These are phyloP conservation scores for Xylariomycetidae sp. DNA, from an alignment of 2,329 filamentous ascomycete genomes.

Conservation along the genomic window DNA sequence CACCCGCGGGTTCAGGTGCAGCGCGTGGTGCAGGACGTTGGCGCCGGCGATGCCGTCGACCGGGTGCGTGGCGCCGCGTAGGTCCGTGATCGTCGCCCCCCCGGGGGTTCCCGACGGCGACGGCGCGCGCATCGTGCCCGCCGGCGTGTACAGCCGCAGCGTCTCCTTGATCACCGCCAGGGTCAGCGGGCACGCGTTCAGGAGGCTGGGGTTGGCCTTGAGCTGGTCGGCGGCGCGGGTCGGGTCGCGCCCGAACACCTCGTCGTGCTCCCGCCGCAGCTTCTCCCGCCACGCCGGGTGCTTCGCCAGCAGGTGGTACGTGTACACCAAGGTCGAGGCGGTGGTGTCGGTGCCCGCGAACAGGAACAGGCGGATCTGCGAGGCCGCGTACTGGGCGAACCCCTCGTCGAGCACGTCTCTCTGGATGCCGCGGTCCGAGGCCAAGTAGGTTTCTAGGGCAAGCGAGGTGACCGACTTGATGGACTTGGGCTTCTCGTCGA, in stretches of 20 bases:
- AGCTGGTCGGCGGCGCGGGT: neutral
- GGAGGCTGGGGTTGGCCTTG: slow-evolving; percentile 1
- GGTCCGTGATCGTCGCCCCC: slow-evolving; percentile 3
- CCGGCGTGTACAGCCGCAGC: slow-evolving; percentile 7
- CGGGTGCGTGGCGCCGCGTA: slow-evolving; percentile 3
- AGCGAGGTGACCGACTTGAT: slow-evolving; percentile 9
- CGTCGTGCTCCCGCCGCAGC: slow-evolving; percentile 4
- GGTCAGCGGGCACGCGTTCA: slow-evolving; percentile 3
- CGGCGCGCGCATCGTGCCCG: slow-evolving; percentile 2
- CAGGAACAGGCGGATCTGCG: slow-evolving; percentile 6
- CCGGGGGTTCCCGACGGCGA: too few relatives aligned
- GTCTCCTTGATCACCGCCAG: slow-evolving; percentile 7
- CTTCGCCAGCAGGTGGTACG: slow-evolving; percentile 4
- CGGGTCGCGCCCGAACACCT: slow-evolving; percentile 1
- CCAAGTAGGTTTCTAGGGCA: slow-evolving; percentile 8
- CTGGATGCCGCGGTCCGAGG: neutral
- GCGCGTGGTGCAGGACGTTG: slow-evolving; percentile 4
- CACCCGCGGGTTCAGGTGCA: slow-evolving; percentile 6
- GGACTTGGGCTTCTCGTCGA: neutral
- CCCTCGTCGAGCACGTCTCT: slow-evolving; percentile 3
- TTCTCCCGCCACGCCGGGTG: slow-evolving; percentile 1
- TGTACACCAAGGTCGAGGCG: slow-evolving; percentile 4
- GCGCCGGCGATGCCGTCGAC: neutral
- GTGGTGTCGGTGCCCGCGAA: slow-evolving; percentile 4
- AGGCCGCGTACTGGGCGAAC: slow-evolving; percentile 5